A percentile compares a stretch with the other conserved stretches of the same genome.
Evolutionary conservation across 257 asterid species (phyloP).

Genomic region (Anisodus tanguticus): DNA sequence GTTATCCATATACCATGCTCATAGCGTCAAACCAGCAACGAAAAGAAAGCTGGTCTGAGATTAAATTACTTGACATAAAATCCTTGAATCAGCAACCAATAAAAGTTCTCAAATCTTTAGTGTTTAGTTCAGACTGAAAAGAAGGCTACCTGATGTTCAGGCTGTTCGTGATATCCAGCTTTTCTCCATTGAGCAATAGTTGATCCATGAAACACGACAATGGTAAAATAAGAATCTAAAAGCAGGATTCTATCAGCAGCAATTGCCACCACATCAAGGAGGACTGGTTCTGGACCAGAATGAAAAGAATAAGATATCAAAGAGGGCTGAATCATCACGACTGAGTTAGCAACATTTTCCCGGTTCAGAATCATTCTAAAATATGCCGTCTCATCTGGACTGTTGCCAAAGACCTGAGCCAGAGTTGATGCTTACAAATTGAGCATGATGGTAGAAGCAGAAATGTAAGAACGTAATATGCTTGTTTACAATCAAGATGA

Average conservation of each 20-base stretch:
- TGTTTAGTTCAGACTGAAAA: conserved; percentile 1
- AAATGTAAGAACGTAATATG: not conserved
- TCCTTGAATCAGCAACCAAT: not conserved
- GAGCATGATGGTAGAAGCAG: conserved; percentile 22
- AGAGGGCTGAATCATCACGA: conserved; percentile 99
- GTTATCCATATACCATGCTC: not conserved
- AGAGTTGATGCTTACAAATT: conserved; percentile 34
- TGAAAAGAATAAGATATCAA: conserved; percentile 94
- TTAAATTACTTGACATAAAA: not conserved
- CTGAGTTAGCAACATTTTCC: conserved; percentile 92
- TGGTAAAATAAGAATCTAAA: conserved; percentile 86
- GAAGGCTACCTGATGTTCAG: conserved; percentile 82
- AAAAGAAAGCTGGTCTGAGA: conserved; percentile 13
- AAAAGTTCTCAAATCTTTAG: not conserved
- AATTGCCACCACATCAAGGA: conserved; percentile 91
- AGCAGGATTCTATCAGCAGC: conserved; percentile 94
- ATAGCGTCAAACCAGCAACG: not conserved
- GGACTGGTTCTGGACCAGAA: conserved; percentile 92
- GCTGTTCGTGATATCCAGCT: conserved; percentile 88
- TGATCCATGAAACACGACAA: conserved; percentile 94
- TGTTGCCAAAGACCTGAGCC: conserved; percentile 89
- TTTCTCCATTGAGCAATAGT: conserved; percentile 97
- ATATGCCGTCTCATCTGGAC: conserved; percentile 98
- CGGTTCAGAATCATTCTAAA: conserved; percentile 89
- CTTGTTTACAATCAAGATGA: conserved; percentile 25